Evolutionary conservation across 192 early-diverging fungal genomes (phyloP).

Genomic region (Cetraspora pellucida): DNA sequence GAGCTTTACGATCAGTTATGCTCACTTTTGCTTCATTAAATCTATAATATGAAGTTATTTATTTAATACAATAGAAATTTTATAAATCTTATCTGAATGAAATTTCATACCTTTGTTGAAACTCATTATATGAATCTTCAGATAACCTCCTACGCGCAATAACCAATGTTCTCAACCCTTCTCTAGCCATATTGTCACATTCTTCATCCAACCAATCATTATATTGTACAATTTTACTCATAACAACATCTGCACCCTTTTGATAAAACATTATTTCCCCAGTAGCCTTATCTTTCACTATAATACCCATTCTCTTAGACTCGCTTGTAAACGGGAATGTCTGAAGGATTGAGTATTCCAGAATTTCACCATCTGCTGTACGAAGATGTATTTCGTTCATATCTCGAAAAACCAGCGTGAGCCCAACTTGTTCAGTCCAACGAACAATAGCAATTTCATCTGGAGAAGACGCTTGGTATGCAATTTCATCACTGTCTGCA

Average conservation of each 20-base stretch:
- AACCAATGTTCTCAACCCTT: conserved; percentile 92
- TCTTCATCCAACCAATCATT: conserved; percentile 98
- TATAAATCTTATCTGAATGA: not conserved
- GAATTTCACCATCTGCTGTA: conserved; percentile 52
- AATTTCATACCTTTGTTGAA: conserved; percentile 52
- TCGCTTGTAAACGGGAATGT: conserved; percentile 99
- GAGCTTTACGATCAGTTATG: conserved; percentile 68
- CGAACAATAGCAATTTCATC: conserved; percentile 95
- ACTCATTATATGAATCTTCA: conserved; percentile 68
- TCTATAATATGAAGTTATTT: conserved; percentile 23
- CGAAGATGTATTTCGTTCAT: conserved; percentile 67
- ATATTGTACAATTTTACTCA: conserved; percentile 84
- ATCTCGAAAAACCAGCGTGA: conserved; percentile 80
- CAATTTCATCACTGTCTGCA: conserved; percentile 57
- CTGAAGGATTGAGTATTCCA: conserved; percentile 82
- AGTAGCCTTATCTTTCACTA: conserved; percentile 68
- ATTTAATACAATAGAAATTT: not conserved
- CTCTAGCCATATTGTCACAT: conserved; percentile 94
- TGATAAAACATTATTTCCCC: conserved; percentile 87
- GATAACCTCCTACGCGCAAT: conserved; percentile 84
- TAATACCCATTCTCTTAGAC: conserved; percentile 96
- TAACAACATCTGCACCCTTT: conserved; percentile 94
- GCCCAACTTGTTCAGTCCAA: conserved; percentile 87
- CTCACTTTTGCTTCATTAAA: conserved; percentile 74
- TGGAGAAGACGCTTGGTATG: conserved; percentile 94